Percentiles rank a stretch among this genome's conserved stretches.
These are phyloP conservation scores for Pisolithus microcarpus DNA, from an alignment of 768 basidiomycete species.

Conservation along the genomic window DNA sequence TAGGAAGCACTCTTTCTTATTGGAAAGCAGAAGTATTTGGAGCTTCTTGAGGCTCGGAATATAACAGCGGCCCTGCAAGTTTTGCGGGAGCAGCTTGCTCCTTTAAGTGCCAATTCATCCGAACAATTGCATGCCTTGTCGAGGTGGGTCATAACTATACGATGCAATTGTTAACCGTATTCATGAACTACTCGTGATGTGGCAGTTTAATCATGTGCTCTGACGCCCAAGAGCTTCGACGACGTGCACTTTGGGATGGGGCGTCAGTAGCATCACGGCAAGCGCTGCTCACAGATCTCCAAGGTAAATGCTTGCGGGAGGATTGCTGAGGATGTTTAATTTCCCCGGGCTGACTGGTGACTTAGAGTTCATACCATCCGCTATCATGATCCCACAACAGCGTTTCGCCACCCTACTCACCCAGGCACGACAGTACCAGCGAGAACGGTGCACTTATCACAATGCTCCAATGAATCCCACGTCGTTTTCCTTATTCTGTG, in stretches of 20 bases:
- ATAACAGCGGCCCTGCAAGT: slow-evolving; percentile 79
- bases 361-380: slow-evolving; percentile 81
- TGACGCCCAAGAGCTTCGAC: slow-evolving; percentile 73
- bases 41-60: slow-evolving; percentile 76
- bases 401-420: slow-evolving; percentile 80
- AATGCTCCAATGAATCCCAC: slow-evolving; percentile 52
- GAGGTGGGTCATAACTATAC: slow-evolving; percentile 45
- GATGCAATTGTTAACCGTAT: slow-evolving; percentile 8
- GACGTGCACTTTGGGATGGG: slow-evolving; percentile 85
- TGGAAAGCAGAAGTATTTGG: slow-evolving; percentile 92
- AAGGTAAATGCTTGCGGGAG: slow-evolving; percentile 47
- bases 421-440: slow-evolving; percentile 79
- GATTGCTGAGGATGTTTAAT: too few relatives aligned
- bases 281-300: slow-evolving; percentile 68
- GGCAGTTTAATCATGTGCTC: slow-evolving; percentile 88
- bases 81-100: slow-evolving; percentile 82
- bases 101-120: slow-evolving; percentile 59
- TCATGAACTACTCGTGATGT: slow-evolving; percentile 8
- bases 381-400: slow-evolving; percentile 90
- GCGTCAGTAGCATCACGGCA: slow-evolving; percentile 72
- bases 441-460: slow-evolving; percentile 80
- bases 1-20: slow-evolving; percentile 84
- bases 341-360: neutral
- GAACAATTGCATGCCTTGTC: slow-evolving; percentile 83
- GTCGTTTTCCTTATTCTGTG: slow-evolving; percentile 76